Percentiles rank a stretch among this genome's conserved stretches.
These are phyloP conservation scores for Erysimum cheiri DNA, from an alignment of 441 rosid genomes.

Conservation along the genomic window DNA sequence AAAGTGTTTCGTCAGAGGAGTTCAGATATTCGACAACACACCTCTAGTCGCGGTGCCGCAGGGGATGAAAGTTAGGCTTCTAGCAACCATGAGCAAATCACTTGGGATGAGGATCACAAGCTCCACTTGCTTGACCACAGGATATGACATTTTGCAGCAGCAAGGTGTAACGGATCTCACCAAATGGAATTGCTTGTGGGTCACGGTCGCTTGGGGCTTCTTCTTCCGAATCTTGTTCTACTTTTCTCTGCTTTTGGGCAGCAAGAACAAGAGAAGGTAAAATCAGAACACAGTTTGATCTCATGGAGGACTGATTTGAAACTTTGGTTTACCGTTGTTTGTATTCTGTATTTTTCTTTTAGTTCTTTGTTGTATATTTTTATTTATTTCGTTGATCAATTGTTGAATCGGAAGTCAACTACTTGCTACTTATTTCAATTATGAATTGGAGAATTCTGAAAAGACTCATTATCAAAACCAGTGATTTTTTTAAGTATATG, in stretches of 20 bases:
- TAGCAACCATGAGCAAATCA: constrained; percentile 50
- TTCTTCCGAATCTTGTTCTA: constrained; percentile 77
- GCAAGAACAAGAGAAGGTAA: constrained; percentile 84
- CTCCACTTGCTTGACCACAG: constrained; percentile 76
- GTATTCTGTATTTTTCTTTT: constrained; percentile 18
- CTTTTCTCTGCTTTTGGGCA: constrained; percentile 70
- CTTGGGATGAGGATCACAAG: constrained; percentile 64
- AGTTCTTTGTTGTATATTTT: constrained; percentile 34
- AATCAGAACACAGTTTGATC: background rate
- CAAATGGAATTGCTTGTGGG: constrained; percentile 80
- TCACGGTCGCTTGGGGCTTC: constrained; percentile 90
- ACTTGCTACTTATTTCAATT: constrained; percentile 11
- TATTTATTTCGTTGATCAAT: constrained; percentile 9
- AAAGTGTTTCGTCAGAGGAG: constrained; percentile 67
- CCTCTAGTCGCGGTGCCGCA: constrained; percentile 57
- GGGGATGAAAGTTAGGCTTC: constrained; percentile 52
- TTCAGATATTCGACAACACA: constrained; percentile 74
- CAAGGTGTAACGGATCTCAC: constrained; percentile 68
- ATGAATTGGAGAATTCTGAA: background rate
- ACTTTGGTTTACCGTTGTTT: constrained; percentile 16
- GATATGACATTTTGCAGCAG: constrained; percentile 62
- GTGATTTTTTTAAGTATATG: background rate
- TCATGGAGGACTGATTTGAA: constrained; percentile 6
- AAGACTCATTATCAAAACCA: background rate
- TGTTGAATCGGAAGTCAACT: constrained; percentile 24